A percentile compares a stretch with the other conserved stretches of the same genome.
Evolutionary conservation across 2,329 filamentous ascomycete genomes (phyloP).

Genomic region (Ceratocystis harringtonii): DNA sequence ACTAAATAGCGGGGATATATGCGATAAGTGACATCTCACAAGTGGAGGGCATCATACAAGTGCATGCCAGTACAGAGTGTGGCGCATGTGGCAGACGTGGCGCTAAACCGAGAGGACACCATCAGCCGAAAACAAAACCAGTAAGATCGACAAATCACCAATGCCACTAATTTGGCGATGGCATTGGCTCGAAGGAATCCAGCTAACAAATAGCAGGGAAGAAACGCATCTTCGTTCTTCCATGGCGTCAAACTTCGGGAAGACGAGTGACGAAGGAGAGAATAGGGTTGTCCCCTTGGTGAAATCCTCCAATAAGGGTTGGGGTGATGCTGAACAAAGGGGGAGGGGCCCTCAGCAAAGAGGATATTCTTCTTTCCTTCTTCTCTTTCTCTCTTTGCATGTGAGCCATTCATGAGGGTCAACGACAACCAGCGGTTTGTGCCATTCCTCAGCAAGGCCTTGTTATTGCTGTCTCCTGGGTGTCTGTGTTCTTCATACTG

Average conservation of each 20-base stretch:
- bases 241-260: neutral
- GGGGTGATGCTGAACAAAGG: neutral
- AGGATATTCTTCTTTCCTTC: neutral
- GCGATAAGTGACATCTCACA: neutral
- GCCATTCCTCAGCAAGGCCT: neutral
- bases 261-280: neutral
- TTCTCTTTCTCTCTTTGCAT: neutral
- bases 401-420: neutral
- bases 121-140: no score
- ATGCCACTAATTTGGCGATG: no score
- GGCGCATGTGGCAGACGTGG: neutral
- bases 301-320: no score
- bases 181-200: neutral
- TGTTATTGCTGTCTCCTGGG: no score
- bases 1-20: neutral
- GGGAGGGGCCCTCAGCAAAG: neutral
- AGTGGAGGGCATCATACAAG: neutral
- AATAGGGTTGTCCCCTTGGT: neutral
- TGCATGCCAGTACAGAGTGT: neutral
- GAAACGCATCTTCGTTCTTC: neutral
- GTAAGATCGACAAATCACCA: no score
- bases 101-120: neutral
- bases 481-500: neutral
- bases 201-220: neutral
- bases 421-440: neutral